Evolutionary conservation across 2,329 filamentous ascomycete species (phyloP).

Genomic region (Neoscytalidium dimidiatum): DNA sequence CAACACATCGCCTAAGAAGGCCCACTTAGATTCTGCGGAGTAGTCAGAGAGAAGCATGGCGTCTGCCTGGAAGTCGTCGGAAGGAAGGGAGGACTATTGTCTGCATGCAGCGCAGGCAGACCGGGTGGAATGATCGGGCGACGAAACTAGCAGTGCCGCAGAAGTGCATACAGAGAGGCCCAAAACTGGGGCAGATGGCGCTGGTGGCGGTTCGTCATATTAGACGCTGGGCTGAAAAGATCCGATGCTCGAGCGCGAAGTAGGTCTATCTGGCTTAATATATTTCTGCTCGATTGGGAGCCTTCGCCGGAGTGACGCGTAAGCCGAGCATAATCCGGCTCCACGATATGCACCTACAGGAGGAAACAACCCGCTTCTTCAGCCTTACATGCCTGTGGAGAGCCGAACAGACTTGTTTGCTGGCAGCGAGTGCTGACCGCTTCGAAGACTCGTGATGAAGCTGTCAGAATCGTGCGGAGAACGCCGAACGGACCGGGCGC

Average conservation of each 20-base stretch:
- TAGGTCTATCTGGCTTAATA: slow-evolving; percentile 15
- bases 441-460: neutral
- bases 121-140: slow-evolving; percentile 2
- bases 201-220: slow-evolving; percentile 4
- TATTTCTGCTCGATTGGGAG: slow-evolving; percentile 1
- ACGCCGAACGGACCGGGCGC: neutral
- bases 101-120: slow-evolving; percentile 1
- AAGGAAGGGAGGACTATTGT: slow-evolving; percentile 3
- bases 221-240: slow-evolving; percentile 1
- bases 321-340: slow-evolving; percentile 8
- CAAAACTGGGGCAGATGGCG: neutral
- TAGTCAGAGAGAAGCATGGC: neutral
- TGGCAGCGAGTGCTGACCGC: neutral
- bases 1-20: neutral
- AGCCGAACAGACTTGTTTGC: neutral
- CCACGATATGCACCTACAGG: neutral
- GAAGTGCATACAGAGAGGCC: neutral
- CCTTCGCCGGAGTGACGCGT: slow-evolving; percentile 13
- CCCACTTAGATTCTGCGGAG: slow-evolving; percentile 3
- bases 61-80: slow-evolving; percentile 3
- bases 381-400: neutral
- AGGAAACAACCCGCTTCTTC: neutral
- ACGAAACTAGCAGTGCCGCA: neutral
- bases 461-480: neutral
- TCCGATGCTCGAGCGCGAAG: neutral